Evolutionary conservation across 225 moss, liverwort and hornwort genomes (phyloP).

Genomic region (Bryoerythrophyllum caledonicum): DNA sequence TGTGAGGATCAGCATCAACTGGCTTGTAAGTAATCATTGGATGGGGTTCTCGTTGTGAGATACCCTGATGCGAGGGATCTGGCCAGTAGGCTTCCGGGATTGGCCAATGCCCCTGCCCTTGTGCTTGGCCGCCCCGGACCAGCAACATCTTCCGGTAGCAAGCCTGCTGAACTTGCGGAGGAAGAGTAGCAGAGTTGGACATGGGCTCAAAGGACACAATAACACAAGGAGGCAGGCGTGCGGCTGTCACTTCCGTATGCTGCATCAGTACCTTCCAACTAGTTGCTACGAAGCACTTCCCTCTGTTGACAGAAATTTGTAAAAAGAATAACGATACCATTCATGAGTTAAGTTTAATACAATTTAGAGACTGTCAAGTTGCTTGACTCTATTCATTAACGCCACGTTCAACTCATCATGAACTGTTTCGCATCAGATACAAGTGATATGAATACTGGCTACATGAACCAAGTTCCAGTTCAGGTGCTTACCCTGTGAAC

Average conservation of each 20-base stretch:
- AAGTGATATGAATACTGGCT: conserved; percentile 7
- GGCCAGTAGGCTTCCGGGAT: conserved; percentile 99
- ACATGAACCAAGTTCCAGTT: conserved; percentile 10
- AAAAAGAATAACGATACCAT: background rate
- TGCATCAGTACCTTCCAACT: conserved; percentile 99
- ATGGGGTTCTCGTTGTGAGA: conserved; percentile 87
- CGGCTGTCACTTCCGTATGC: conserved; percentile 88
- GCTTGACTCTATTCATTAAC: background rate
- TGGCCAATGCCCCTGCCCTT: conserved; percentile 97
- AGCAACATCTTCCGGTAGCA: conserved; percentile 91
- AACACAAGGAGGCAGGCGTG: conserved; percentile 92
- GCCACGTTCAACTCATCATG: conserved; percentile 9
- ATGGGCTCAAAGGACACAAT: conserved; percentile 96
- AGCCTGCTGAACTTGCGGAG: conserved; percentile 83
- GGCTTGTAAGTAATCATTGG: conserved; percentile 94
- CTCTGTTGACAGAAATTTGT: conserved; percentile 46
- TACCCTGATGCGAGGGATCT: conserved; percentile 74
- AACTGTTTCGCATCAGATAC: conserved; percentile 13
- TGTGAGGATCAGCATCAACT: conserved; percentile 89
- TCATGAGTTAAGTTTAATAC: background rate
- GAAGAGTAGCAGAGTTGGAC: conserved; percentile 76
- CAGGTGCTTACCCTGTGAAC: conserved; percentile 71
- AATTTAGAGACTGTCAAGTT: background rate
- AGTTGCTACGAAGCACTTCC: conserved; percentile 96
- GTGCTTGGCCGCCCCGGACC: conserved; percentile 83